Evolutionary conservation across 352 stramenopile species (phyloP), one percentile per base, ranked within the genome.

Genomic region (Phytophthora constricta): DNA sequence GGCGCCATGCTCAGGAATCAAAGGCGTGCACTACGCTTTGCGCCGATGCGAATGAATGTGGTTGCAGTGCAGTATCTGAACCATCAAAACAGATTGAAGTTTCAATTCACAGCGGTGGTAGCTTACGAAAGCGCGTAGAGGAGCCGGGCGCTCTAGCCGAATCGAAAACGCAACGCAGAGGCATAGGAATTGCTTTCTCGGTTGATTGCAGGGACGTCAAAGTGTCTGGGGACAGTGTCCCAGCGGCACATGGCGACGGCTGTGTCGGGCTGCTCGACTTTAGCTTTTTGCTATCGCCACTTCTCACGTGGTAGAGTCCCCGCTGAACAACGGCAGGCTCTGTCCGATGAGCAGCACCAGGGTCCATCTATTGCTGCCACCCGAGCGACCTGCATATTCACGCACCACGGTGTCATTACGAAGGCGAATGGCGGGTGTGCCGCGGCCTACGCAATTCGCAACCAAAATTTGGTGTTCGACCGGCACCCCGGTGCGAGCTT

Each of bases 391-490:
- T 13, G 67, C 55, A 49, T 75, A 75, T 57, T 75, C 67, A n/a
- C 55, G 45, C 43, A 75, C 37, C 2, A 22, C 41, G 13, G 48
- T 27, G n/a, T 27, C 61, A 51, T 76, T 74, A 48, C 62, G 63
- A 7, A 79, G 63, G 9, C 71, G 71, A 17, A 76, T 63, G 16
- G 62, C 71, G 13, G 67, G 55, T 14, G 46, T 22, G 26, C 46
- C 50, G 1, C 43, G 55, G 34, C 31, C 47, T 17, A 41, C 51
- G 41, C 45, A 50, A 43, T 66, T 65, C 13, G 68, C 51, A 25
- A 79, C 34, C 28, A 79, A 47, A 28, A 79, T 79, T 58, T 79
- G 71, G 11, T 79, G 62, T 8, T 71, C 71, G 43, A 74, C 27
- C 17, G 62, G 57, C 14, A 79, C 43, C 11, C 39, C 34, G 5